Evolutionary conservation across 2,329 filamentous ascomycete genomes (phyloP).

Genomic region (Bipolaris cookei): DNA sequence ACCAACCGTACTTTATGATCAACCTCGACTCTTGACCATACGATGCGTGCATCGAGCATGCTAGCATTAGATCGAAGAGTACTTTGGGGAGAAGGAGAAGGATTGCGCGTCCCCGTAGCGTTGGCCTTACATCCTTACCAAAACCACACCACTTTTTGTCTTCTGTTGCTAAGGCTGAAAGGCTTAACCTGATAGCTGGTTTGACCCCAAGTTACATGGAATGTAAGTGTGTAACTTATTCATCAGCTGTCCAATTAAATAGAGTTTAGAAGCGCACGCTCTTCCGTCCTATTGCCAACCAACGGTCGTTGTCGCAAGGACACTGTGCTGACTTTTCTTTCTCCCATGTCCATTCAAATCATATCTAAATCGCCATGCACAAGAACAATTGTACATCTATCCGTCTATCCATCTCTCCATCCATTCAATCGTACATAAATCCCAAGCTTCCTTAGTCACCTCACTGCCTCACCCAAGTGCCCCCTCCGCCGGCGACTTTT

Average conservation of each 20-base stretch:
- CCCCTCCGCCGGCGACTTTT: neutral
- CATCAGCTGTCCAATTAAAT: neutral
- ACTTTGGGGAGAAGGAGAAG: neutral
- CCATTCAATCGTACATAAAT: too few relatives aligned
- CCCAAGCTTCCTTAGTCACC: too few relatives aligned
- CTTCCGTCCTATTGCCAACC: neutral
- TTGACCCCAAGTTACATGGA: too few relatives aligned
- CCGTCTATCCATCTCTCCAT: too few relatives aligned
- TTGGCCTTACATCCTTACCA: neutral
- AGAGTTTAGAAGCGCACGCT: neutral
- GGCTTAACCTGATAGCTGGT: neutral
- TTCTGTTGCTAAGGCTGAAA: conserved; percentile 2
- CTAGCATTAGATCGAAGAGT: conserved; percentile 24
- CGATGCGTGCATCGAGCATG: conserved; percentile 31
- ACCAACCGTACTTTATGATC: neutral
- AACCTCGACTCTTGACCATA: conserved; percentile 23
- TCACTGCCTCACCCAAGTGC: neutral
- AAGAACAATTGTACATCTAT: neutral
- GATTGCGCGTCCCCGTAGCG: conserved; percentile 26
- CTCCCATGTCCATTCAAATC: neutral
- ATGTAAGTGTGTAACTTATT: neutral
- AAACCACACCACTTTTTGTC: too few relatives aligned
- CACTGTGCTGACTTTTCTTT: too few relatives aligned
- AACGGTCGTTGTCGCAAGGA: too few relatives aligned
- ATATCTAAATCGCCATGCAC: neutral